phyloP scores from a whole-genome alignment of 805 yeast genomes.

The Candida ulmi region DNA sequence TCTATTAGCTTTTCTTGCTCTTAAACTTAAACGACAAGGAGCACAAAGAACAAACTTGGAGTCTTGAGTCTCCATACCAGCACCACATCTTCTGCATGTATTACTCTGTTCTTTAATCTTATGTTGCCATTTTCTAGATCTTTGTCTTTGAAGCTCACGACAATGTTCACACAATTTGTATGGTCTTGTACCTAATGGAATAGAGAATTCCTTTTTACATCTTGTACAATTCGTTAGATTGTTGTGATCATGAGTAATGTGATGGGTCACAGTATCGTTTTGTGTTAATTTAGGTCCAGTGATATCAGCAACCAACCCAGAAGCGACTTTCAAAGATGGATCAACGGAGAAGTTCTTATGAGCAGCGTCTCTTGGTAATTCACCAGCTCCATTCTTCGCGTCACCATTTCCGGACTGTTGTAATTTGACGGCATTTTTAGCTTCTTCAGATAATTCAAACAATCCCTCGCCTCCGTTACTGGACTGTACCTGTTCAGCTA shows the following conservation, averaged over 20 bases:
- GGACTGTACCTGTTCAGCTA: slow-evolving; percentile 1
- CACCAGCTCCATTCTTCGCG: not conserved
- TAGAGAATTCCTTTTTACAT: slow-evolving; percentile 56
- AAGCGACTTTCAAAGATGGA: slow-evolving; percentile 19
- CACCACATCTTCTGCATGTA: slow-evolving; percentile 62
- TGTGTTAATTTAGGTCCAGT: slow-evolving; percentile 13
- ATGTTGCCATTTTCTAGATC: slow-evolving; percentile 61
- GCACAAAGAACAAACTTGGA: slow-evolving; percentile 55
- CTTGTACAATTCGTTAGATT: slow-evolving; percentile 50
- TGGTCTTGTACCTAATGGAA: slow-evolving; percentile 27
- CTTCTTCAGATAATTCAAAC: not conserved
- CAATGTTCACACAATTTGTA: slow-evolving; percentile 61
- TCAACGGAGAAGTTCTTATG: slow-evolving; percentile 18
- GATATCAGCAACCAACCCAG: slow-evolving; percentile 18
- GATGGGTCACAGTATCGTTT: slow-evolving; percentile 3
- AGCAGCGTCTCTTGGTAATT: slow-evolving; percentile 4
- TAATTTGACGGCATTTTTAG: not conserved
- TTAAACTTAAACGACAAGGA: slow-evolving; percentile 47
- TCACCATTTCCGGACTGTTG: not conserved
- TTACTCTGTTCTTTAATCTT: slow-evolving; percentile 55
- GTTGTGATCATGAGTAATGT: not conserved
- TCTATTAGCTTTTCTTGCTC: slow-evolving; percentile 51
- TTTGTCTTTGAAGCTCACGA: slow-evolving; percentile 55
- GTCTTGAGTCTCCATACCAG: slow-evolving; percentile 43
- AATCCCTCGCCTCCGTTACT: not conserved